These are phyloP conservation scores for Penicillium canariense DNA, from an alignment of 495 filamentous ascomycete genomes.

Conservation along the genomic window DNA sequence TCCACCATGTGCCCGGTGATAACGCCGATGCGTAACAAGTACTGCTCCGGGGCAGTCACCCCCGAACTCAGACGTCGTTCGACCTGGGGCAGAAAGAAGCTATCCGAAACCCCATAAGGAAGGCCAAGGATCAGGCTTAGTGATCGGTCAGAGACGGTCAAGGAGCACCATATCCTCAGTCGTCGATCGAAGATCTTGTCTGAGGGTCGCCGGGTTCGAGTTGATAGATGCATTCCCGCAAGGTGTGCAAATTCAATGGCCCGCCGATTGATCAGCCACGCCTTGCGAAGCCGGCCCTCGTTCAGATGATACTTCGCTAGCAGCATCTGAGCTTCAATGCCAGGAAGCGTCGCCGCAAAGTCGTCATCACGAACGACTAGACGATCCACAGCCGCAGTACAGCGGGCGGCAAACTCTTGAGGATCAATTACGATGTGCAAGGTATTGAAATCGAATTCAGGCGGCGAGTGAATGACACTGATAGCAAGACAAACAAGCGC, in stretches of 20 bases:
- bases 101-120: conserved; percentile 44
- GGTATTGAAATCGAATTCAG: conserved; percentile 22
- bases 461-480: conserved; percentile 33
- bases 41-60: conserved; percentile 21
- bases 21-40: conserved; percentile 32
- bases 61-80: conserved; percentile 20
- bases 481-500: conserved; percentile 35
- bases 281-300: conserved; percentile 49
- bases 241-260: conserved; percentile 49
- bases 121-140: conserved; percentile 50
- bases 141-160: conserved; percentile 44
- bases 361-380: conserved; percentile 49
- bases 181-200: conserved; percentile 28
- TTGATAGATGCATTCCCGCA: conserved; percentile 41
- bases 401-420: conserved; percentile 29
- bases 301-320: conserved; percentile 46
- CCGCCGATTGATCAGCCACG: conserved; percentile 48
- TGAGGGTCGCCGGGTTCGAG: conserved; percentile 16
- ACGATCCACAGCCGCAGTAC: conserved; percentile 37
- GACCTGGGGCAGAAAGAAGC: conserved; percentile 30
- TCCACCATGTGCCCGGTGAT: conserved; percentile 52
- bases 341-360: conserved; percentile 46
- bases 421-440: conserved; percentile 27
- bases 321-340: conserved; percentile 49
- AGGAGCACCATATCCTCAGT: conserved; percentile 43